Base-by-base conservation (phyloP, 148 eudicot species). In the Cornus florida region DNA sequence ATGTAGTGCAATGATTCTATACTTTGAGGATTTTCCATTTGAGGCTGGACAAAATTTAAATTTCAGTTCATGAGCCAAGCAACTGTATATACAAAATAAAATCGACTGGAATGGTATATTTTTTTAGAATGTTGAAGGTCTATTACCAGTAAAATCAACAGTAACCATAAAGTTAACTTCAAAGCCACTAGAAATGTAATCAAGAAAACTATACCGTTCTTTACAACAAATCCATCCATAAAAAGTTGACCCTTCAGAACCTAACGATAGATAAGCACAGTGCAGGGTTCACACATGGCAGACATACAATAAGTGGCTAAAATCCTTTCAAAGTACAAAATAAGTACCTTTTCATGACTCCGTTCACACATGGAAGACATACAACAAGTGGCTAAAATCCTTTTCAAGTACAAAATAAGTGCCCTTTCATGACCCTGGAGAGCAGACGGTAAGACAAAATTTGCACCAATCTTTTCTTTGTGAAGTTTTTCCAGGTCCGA, bases 111-210 rank as follows among this genome's bases (percentile, higher is more conserved):
- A 57, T 57, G 13, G 6, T 13, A 57, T 57, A 19, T 2, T 1
- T 5, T 57, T 57, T 73, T 39, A 20, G 41, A 69, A 46, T 23
- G 64, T 24, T 14, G 46, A 79, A 48, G 79, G 75, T 64, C 20
- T 59, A 69, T 59, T 82, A 96, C 99, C 99, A 66, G 98, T 96
- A 79, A 96, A 96, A 86, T 96, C 99, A 85, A 96, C 90, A 77
- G 98, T 98, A 23, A 81, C 99, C 92, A 89, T 87, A 74, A 89
- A 89, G 79, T 83, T 89, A 14, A 89, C 93, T 83, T 96, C 95
- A 81, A 90, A 93, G 67, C 99, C 99, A 82, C 94, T 90, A 76
- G 99, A 93, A 64, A 96, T 88, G 81, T 96, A 96, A 82, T 96
- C 98, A 78, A 96, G 83, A 81, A 96, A 93, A 86, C 94, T 96